These are phyloP conservation scores for Populus nigra DNA, from an alignment of 345 rosid species.

Conservation along the genomic window DNA sequence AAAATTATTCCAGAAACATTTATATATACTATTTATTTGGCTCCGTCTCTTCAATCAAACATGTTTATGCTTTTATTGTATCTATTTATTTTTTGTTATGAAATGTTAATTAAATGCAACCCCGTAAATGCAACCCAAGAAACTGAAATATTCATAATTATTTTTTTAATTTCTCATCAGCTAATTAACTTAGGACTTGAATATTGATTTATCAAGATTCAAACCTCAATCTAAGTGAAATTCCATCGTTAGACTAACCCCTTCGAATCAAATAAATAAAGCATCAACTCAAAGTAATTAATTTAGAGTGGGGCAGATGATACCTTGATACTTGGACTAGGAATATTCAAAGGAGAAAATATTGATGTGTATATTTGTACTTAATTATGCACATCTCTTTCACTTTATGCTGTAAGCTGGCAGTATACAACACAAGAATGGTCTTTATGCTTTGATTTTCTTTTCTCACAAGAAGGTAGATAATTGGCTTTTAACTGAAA, in stretches of 20 bases:
- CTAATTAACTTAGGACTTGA: neutral
- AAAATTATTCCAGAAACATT: no score
- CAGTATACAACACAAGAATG: neutral
- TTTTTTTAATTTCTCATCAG: no score
- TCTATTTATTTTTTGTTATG: no score
- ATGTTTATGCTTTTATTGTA: no score
- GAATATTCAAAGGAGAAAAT: slow-evolving; percentile 14
- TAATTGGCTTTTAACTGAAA: neutral
- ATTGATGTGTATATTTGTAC: neutral
- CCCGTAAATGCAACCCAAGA: no score
- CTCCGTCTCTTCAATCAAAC: no score
- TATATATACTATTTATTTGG: no score
- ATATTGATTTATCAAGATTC: neutral
- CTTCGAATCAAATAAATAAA: neutral
- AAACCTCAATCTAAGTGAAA: neutral
- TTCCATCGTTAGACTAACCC: no score
- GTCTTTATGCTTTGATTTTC: neutral
- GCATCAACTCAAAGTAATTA: neutral
- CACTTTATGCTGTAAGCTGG: neutral
- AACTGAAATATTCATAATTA: no score
- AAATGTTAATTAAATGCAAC: no score
- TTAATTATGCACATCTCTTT: neutral
- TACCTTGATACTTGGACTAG: slow-evolving; percentile 20
- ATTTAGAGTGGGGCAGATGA: neutral
- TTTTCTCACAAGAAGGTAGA: neutral